These are phyloP conservation scores for Moesziomyces sp. DNA, from an alignment of 1,284 basidiomycete species.

Conservation along the genomic window DNA sequence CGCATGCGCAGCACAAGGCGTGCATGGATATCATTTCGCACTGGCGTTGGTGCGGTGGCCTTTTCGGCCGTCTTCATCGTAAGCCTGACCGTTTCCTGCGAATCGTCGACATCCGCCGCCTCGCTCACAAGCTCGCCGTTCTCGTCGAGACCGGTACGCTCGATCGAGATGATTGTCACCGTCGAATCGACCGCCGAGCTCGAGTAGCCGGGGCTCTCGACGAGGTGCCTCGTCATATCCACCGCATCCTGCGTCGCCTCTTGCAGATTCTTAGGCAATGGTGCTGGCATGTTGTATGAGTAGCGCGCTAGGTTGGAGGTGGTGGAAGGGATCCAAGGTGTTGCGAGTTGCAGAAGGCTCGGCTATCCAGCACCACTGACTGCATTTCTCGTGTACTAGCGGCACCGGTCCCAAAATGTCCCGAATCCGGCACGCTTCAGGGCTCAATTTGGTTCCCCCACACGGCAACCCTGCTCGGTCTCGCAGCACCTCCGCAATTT, in stretches of 20 bases:
- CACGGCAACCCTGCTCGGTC: too few relatives aligned
- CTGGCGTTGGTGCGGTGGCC: constrained; percentile 11
- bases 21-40: constrained; percentile 43
- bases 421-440: too few relatives aligned
- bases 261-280: constrained; percentile 29
- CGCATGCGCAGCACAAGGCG: constrained; percentile 49
- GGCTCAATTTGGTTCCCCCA: too few relatives aligned
- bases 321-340: not conserved
- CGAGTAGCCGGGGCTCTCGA: constrained; percentile 28
- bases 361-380: too few relatives aligned
- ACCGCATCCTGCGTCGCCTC: constrained; percentile 47
- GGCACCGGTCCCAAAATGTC: too few relatives aligned
- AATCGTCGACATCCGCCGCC: constrained; percentile 35
- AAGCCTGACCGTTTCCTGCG: constrained; percentile 17
- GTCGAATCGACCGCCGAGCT: constrained; percentile 30
- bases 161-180: constrained; percentile 28
- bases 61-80: constrained; percentile 27
- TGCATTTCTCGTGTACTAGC: too few relatives aligned
- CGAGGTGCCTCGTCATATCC: constrained; percentile 32
- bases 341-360: not conserved
- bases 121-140: constrained; percentile 27
- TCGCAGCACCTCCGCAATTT: too few relatives aligned
- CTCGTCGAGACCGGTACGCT: constrained; percentile 38
- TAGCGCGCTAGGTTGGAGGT: not conserved
- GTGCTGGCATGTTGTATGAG: constrained; percentile 25